A percentile compares a stretch with the other conserved stretches of the same genome.
Conservation (phyloP, 2,329 filamentous ascomycete genomes). For the Alternaria novae-zelandiae region DNA sequence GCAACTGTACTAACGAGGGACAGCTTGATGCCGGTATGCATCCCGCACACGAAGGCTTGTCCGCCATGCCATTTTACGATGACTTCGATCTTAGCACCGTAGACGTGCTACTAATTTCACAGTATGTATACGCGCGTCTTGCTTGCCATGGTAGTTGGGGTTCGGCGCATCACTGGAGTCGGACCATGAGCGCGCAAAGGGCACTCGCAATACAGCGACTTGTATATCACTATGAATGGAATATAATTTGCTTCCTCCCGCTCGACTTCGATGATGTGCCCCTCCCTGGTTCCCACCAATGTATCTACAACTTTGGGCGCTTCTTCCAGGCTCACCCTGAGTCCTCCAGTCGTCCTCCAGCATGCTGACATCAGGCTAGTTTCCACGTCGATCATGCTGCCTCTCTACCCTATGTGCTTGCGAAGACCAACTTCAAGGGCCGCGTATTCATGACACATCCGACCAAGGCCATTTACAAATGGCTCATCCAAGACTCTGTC, state of each 20-base stretch:
- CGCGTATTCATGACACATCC: slow-evolving; percentile 99
- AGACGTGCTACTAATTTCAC: slow-evolving; percentile 95
- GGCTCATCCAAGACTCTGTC: slow-evolving; percentile 97
- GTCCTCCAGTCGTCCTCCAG: not conserved
- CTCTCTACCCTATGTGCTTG: slow-evolving; percentile 94
- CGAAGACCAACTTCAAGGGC: slow-evolving; percentile 97
- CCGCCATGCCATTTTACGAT: slow-evolving; percentile 94
- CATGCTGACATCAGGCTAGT: slow-evolving; percentile 59
- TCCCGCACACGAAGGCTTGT: slow-evolving; percentile 92
- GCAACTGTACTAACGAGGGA: slow-evolving; percentile 28
- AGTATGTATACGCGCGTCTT: slow-evolving; percentile 72
- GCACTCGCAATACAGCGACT: slow-evolving; percentile 28
- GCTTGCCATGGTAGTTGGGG: slow-evolving; percentile 22
- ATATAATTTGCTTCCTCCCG: slow-evolving; percentile 46
- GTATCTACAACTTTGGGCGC: slow-evolving; percentile 19
- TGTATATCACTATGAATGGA: slow-evolving; percentile 52
- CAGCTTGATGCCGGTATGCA: slow-evolving; percentile 97
- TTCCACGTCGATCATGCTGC: slow-evolving; percentile 99
- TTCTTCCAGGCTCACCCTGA: not conserved
- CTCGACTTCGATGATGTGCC: slow-evolving; percentile 47
- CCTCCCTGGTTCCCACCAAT: slow-evolving; percentile 22
- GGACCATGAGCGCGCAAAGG: slow-evolving; percentile 26
- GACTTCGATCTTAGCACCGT: slow-evolving; percentile 98
- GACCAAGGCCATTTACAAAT: slow-evolving; percentile 99
- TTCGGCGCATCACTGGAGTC: slow-evolving; percentile 44